A percentile compares a stretch with the other conserved stretches of the same genome.
These are phyloP conservation scores for Tremella fuciformis DNA, from an alignment of 768 basidiomycete genomes.

Conservation along the genomic window DNA sequence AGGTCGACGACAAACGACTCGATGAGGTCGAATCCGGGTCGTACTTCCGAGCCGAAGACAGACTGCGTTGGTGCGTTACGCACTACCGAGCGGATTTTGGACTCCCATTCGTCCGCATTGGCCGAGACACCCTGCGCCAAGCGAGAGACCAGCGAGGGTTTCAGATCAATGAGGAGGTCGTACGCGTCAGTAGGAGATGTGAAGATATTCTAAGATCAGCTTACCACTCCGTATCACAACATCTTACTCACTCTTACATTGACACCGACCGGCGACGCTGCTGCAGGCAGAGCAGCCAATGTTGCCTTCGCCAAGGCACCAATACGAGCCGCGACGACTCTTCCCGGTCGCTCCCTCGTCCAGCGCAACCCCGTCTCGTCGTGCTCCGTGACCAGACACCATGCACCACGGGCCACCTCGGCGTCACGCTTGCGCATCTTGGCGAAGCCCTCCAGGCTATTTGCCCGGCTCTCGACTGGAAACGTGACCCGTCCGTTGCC, in stretches of 20 bases:
- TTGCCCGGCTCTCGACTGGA: conserved; percentile 36
- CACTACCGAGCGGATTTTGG: conserved; percentile 29
- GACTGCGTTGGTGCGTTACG: conserved; percentile 16
- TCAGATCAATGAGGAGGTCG: conserved; percentile 75
- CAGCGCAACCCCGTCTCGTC: conserved; percentile 74
- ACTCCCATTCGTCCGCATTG: conserved; percentile 55
- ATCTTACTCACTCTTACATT: conserved; percentile 67
- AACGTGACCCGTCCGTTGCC: conserved; percentile 43
- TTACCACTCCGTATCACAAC: conserved; percentile 41
- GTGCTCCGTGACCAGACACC: conserved; percentile 74
- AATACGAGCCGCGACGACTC: conserved; percentile 70
- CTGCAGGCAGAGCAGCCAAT: conserved; percentile 60
- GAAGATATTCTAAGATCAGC: conserved; percentile 67
- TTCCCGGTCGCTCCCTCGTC: conserved; percentile 65
- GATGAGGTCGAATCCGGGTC: conserved; percentile 80
- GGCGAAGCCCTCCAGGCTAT: conserved; percentile 51
- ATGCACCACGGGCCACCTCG: conserved; percentile 59
- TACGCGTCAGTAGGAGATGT: conserved; percentile 79
- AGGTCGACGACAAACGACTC: conserved; percentile 57
- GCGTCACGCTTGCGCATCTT: conserved; percentile 48
- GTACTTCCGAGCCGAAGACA: conserved; percentile 24
- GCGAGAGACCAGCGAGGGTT: conserved; percentile 64
- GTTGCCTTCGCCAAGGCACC: conserved; percentile 72
- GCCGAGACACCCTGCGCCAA: conserved; percentile 69
- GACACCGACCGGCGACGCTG: conserved; percentile 57